Evolutionary conservation across 2,329 filamentous ascomycete genomes (phyloP), one percentile per base, ranked within the genome.

Genomic region (Ceratocystis diversiconidia): DNA sequence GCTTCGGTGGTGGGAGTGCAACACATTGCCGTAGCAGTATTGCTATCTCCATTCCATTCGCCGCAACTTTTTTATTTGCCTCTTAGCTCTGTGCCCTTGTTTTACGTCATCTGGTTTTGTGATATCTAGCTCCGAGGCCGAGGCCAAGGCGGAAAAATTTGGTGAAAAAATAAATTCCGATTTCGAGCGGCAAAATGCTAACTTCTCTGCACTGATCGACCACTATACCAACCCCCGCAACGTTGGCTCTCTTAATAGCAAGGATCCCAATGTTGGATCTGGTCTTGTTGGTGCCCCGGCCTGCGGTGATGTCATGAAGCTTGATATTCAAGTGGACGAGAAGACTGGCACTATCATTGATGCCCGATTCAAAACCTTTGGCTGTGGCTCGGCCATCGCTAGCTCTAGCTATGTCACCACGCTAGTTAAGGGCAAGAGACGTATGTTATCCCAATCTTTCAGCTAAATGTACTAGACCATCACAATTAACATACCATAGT

Each of bases 311-410:
- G 90, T 95, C 69, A 95, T 95, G 88, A 94, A 94, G 79, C 71
- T 75, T 5, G 74, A 78, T 73, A 95, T 94, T 77, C 87, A 90
- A 67, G 92, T 96, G 72, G 91, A 96, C 77, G 89, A 89, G 69
- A 82, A 87, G 71, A 90, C 85, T 72, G 89, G 94, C 75, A 92
- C 86, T 71, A 96, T 96, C 74, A 86, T 86, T 71, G 92, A 96
- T 72, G 92, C 95, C 74, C 94, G 95, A 78, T 96, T 96, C 84
- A 96, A 96, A 85, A 96, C 92, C 0, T 96, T 96, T 74, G 92
- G 92, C 63, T 96, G 92, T 75, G 92, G 92, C 65, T 91, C 87
- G 36, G 94, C 94, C 70, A 99, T 99, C 76, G 94, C 94, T 55
- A 92, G 88, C 69, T 95, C 89, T 67, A 94, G 88, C 73, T 99